A percentile compares a stretch with the other conserved stretches of the same genome.
These are phyloP conservation scores for Botrytis deweyae DNA, from an alignment of 2,329 filamentous ascomycete genomes.

Conservation along the genomic window DNA sequence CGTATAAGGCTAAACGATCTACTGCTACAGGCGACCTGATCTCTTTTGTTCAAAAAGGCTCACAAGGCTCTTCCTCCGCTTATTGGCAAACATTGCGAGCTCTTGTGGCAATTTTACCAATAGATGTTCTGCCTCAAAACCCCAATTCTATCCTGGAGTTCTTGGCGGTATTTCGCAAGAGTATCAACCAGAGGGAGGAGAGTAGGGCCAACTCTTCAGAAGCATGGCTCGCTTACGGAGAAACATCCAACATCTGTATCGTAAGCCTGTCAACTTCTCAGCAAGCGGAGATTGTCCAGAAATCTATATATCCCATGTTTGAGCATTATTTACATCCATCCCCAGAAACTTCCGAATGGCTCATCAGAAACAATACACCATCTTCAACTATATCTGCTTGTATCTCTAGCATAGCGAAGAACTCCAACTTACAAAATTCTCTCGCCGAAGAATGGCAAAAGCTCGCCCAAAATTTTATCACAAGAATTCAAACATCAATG, in stretches of 20 bases:
- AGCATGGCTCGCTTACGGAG: constrained; percentile 76
- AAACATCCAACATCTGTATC: constrained; percentile 56
- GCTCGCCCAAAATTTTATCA: constrained; percentile 60
- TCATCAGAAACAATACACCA: constrained; percentile 24
- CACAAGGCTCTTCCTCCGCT: constrained; percentile 68
- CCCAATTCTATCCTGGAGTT: constrained; percentile 58
- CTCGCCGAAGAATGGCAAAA: constrained; percentile 61
- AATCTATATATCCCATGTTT: constrained; percentile 54
- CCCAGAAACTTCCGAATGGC: constrained; percentile 29
- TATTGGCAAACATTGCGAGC: constrained; percentile 72
- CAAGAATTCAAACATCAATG: constrained; percentile 69
- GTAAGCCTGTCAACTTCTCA: constrained; percentile 47
- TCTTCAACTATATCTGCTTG: constrained; percentile 47
- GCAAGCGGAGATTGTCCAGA: constrained; percentile 46
- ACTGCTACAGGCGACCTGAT: constrained; percentile 58
- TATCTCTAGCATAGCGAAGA: constrained; percentile 45
- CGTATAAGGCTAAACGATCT: constrained; percentile 53
- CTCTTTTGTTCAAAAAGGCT: constrained; percentile 77
- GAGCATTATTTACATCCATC: constrained; percentile 50
- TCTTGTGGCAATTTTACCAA: constrained; percentile 58
- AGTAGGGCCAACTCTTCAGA: constrained; percentile 63
- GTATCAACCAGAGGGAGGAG: constrained; percentile 74
- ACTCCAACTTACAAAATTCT: constrained; percentile 47
- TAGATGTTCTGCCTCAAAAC: constrained; percentile 53
- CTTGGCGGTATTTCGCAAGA: constrained; percentile 65